phyloP scores from a whole-genome alignment of 805 yeast genomes.

The Jamesozyma hellenica region DNA sequence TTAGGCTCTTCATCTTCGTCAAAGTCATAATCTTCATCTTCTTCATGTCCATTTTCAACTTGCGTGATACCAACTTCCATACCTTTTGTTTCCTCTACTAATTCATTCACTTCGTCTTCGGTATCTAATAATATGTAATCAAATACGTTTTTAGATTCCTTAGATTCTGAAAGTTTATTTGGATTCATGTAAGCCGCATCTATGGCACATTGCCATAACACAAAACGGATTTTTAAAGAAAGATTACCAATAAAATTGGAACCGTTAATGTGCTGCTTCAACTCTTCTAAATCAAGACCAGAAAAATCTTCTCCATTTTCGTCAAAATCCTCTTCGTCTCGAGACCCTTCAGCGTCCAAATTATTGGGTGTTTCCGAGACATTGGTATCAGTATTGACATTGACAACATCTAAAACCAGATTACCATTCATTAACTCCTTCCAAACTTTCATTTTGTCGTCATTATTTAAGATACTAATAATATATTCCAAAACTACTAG shows the following conservation, averaged over 20 bases:
- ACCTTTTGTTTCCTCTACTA: background rate
- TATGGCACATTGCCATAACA: slow-evolving; percentile 56
- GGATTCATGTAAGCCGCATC: slow-evolving; percentile 27
- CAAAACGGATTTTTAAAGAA: slow-evolving; percentile 55
- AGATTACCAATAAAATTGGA: slow-evolving; percentile 41
- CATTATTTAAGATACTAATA: slow-evolving; percentile 28
- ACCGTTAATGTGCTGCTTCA: slow-evolving; percentile 36
- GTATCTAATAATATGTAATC: slow-evolving; percentile 8
- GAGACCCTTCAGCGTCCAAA: background rate
- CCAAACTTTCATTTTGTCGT: slow-evolving; percentile 32
- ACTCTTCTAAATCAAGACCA: slow-evolving; percentile 32
- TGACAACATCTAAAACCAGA: slow-evolving; percentile 19
- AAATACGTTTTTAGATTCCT: slow-evolving; percentile 3
- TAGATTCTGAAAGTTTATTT: slow-evolving; percentile 24
- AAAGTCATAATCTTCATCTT: slow-evolving; percentile 11
- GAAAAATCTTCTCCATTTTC: slow-evolving; percentile 27
- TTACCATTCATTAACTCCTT: slow-evolving; percentile 33
- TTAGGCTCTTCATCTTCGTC: slow-evolving; percentile 11
- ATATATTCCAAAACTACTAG: slow-evolving; percentile 40
- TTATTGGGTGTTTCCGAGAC: slow-evolving; percentile 1
- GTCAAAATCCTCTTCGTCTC: slow-evolving; percentile 4
- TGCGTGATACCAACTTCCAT: background rate
- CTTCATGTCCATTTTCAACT: slow-evolving; percentile 3
- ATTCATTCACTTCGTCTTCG: slow-evolving; percentile 4
- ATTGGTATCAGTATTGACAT: slow-evolving; percentile 3